Evolutionary conservation across 352 stramenopile genomes (phyloP).

Genomic region (Detonula confervacea): DNA sequence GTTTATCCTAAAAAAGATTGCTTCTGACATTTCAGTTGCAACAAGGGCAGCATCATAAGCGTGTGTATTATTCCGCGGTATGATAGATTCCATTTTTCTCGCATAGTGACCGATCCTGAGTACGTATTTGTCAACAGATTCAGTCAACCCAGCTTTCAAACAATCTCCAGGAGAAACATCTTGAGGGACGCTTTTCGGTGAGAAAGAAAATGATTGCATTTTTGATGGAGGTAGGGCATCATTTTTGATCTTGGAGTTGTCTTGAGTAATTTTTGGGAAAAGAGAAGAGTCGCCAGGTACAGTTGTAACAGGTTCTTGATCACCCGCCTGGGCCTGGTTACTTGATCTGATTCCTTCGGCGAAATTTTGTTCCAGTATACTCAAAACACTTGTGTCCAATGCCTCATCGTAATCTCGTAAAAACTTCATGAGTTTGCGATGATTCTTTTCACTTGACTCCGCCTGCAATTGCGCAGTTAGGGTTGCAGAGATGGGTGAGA

Average conservation of each 20-base stretch:
- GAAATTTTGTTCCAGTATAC: slow-evolving; percentile 79
- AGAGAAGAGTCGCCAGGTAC: slow-evolving; percentile 61
- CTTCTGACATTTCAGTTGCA: slow-evolving; percentile 90
- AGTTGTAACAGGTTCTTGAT: slow-evolving; percentile 54
- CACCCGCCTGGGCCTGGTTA: slow-evolving; percentile 47
- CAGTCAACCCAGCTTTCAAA: slow-evolving; percentile 31
- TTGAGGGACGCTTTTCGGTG: slow-evolving; percentile 10
- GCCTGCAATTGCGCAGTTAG: slow-evolving; percentile 57
- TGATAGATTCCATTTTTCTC: slow-evolving; percentile 74
- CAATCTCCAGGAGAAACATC: slow-evolving; percentile 46
- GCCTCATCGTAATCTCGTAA: slow-evolving; percentile 90
- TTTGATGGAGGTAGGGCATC: slow-evolving; percentile 12
- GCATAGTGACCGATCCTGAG: slow-evolving; percentile 60
- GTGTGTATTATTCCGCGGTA: slow-evolving; percentile 40
- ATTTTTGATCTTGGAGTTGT: slow-evolving; percentile 19
- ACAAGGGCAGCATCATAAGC: slow-evolving; percentile 78
- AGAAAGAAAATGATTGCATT: slow-evolving; percentile 13
- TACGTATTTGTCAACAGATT: slow-evolving; percentile 60
- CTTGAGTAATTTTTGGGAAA: slow-evolving; percentile 54
- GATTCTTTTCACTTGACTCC: slow-evolving; percentile 97
- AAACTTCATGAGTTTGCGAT: slow-evolving; percentile 98
- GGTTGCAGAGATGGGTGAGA: slow-evolving; percentile 2
- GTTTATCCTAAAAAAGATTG: slow-evolving; percentile 95
- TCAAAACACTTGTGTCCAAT: slow-evolving; percentile 73
- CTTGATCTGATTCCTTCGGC: slow-evolving; percentile 63